A percentile compares a stretch with the other conserved stretches of the same genome.
Conservation (phyloP, 2,329 filamentous ascomycete genomes). For the Fusarium marasasianum region DNA sequence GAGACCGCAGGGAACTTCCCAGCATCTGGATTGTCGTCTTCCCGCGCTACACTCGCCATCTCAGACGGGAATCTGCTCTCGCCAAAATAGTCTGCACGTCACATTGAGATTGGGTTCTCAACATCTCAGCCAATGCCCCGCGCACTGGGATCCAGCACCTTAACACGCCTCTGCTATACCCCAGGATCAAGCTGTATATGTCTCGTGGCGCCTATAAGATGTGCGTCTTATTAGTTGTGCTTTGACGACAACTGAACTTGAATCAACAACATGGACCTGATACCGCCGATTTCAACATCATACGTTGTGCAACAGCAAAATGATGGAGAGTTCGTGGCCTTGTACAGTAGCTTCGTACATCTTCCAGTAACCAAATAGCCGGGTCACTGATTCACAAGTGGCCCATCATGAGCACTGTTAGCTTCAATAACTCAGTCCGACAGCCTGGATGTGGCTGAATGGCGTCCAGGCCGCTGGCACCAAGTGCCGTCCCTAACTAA, state of each 20-base stretch:
- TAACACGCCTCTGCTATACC: constrained; percentile 17
- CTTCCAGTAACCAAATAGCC: constrained; percentile 1
- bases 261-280: neutral
- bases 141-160: constrained; percentile 5
- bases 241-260: neutral
- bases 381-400: constrained; percentile 11
- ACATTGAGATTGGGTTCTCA: constrained; percentile 8
- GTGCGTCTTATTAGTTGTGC: neutral
- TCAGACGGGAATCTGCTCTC: neutral
- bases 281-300: neutral
- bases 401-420: constrained; percentile 5
- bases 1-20: constrained; percentile 20
- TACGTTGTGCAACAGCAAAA: neutral
- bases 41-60: neutral
- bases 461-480: constrained; percentile 13
- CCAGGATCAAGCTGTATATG: constrained; percentile 7
- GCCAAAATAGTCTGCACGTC: neutral
- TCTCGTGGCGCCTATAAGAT: constrained; percentile 13
- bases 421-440: constrained; percentile 21
- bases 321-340: neutral
- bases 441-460: constrained; percentile 27
- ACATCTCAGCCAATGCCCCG: neutral
- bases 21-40: constrained; percentile 1
- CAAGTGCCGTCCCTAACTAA: constrained; percentile 17
- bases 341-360: neutral